Base-by-base conservation (phyloP, 257 asterid species). In the Cordia subcordata region DNA sequence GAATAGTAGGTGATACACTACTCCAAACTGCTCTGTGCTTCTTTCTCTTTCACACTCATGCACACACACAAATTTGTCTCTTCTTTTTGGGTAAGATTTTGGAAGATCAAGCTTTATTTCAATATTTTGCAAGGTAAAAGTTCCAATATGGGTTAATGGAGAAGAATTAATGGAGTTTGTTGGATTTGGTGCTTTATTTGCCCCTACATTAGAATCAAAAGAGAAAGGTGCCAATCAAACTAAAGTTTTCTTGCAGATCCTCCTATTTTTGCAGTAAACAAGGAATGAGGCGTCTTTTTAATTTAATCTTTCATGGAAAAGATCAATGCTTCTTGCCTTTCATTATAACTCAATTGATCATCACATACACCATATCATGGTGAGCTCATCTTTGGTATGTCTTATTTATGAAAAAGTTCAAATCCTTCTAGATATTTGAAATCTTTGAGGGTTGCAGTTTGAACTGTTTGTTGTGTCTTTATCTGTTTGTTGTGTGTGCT, bases 121-220 rank as follows among this genome's bases (percentile, higher is more conserved):
- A 27, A 3, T 27, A 6, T 27, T 27, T 42, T 42, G 14, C 3
- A 73, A 93, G 99, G 97, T 93, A 27, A 93, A 93, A 86, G 85
- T 93, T 62, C 90, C 96, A 1, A 79, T 79, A 44, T 89, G 95
- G 99, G 74, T 89, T 57, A 77, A 81, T 65, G 92, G 88, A 39
- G 50, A 53, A 63, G 97, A 93, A 81, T 72, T 70, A 72, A 78
- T 65, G 57, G 91, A 86, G 77, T 93, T 89, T 83, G 99, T 93
- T 42, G 99, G 99, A 32, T 84, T 93, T 16, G 97, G 99, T 55
- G 99, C 99, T 14, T 83, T 97, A 65, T 93, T 93, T 62, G 99
- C 97, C 37, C 88, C 73, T 51, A 85, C 94, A 42, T 81, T 93
- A 83, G 97, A 89, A 70, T 85, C 99, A 11, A 86, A 86, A 69